phyloP scores from a whole-genome alignment of 75 land plant genomes.

The Sequoiadendron giganteum region DNA sequence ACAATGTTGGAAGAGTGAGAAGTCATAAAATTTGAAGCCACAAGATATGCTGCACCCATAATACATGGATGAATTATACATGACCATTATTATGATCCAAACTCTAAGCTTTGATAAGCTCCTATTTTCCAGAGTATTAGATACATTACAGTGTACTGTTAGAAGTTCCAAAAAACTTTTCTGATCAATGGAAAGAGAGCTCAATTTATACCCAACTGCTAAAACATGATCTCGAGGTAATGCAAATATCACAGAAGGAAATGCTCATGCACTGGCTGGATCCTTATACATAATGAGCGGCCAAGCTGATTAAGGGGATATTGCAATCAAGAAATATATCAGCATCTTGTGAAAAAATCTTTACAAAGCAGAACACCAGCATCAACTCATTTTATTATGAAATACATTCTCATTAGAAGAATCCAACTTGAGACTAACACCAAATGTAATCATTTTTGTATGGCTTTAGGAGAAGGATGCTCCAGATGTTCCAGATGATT shows the following conservation, averaged over 20 bases:
- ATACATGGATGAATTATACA: not conserved
- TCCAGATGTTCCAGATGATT: conserved; percentile 70
- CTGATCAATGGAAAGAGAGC: not conserved
- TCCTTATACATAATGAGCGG: not conserved
- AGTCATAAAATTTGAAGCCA: not conserved
- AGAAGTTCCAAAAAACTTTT: not conserved
- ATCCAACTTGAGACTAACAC: not conserved
- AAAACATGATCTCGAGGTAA: not conserved
- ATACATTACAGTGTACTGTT: not conserved
- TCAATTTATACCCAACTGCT: not conserved
- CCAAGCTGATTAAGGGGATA: not conserved
- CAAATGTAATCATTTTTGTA: not conserved
- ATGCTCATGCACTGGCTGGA: not conserved
- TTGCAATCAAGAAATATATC: not conserved
- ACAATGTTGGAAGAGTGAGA: not conserved
- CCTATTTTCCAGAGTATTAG: not conserved
- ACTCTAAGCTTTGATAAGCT: not conserved
- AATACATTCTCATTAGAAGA: not conserved
- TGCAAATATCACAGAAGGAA: not conserved
- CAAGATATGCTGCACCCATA: not conserved
- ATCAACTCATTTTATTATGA: not conserved
- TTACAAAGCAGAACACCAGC: not conserved
- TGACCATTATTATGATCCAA: not conserved
- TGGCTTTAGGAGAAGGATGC: conserved; percentile 17
- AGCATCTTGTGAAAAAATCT: not conserved